Base-by-base conservation (phyloP, 2,329 filamentous ascomycete genomes). In the Xylaria sp. region DNA sequence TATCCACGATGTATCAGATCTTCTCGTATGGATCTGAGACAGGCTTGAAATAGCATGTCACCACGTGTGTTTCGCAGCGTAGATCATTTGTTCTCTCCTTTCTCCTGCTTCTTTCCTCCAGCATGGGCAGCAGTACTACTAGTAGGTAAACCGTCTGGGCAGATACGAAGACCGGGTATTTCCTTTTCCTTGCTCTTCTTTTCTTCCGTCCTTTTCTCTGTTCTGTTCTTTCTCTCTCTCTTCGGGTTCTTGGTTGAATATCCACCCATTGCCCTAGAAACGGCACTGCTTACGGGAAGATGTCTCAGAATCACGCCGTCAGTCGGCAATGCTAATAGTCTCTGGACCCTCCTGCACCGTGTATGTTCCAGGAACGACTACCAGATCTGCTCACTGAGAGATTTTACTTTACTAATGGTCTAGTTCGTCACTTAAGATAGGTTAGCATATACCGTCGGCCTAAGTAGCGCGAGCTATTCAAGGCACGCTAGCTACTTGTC, bases 61-160 rank as follows among this genome's bases (percentile, higher is more conserved):
- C 60, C 61, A 57, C 61, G 55, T 63, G 67, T 64, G 65, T 68
- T 70, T 67, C 61, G 64, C 61, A 68, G 37, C 23, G 54, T 67
- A 54, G 50, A 64, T 64, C 41, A 50, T 31, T 65, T 44, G 55
- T 55, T 66, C 58, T 63, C 20, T 56, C 20, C 31, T 51, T 62
- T 62, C 46, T 28, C 23, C 13, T 57, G 34, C 8, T 13, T 56
- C 37, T 44, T 58, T 9, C 37, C 15, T 31, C 25, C 13, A 34
- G 28, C 25, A n/a, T 18, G 25, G 25, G 23, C 18, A 23, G 41
- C 41, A 18, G 28, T 28, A 28, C 28, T 28, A 28, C 28, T 28
- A 28, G 28, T 28, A 28, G 28, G 28, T 3, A 28, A 28, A n/a
- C 41, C 4, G 41, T 46, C 18, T 15, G 15, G n/a, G 18, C 15